Evolutionary conservation across 495 filamentous ascomycete species (phyloP), one percentile per base, ranked within the genome.

Genomic region (Daldinia childiae): DNA sequence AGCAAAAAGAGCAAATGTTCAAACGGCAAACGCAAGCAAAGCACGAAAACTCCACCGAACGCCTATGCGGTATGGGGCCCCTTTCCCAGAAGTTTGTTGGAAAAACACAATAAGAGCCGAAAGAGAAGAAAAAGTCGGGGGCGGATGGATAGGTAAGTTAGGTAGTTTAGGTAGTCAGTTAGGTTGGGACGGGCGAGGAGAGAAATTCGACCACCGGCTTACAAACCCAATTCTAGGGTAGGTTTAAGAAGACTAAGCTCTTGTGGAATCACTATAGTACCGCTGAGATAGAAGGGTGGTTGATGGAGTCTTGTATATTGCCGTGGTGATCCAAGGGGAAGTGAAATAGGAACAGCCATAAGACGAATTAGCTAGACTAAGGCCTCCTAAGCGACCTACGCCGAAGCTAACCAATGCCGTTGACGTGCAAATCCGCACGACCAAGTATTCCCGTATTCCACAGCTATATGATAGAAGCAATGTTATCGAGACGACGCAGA

Each of bases 11-110:
- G 21, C 58, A 62, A 58, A 45, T 39, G 43, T 8, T 29, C 41
- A 27, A 50, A 59, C 26, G 50, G 26, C 32, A 58, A 58, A 30
- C 21, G 34, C 7, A 27, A 60, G 15, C n/a, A 30, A 27, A 60
- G 26, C 57, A 45, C 12, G 19, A 29, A 62, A 69, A 73, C 71
- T 66, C 71, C 71, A 69, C 71, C 71, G 66, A 73, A 73, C 71
- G 71, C 71, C 71, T 69, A 66, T 73, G 71, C 71, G 71, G 43
- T 73, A 73, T 69, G 71, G 62, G 30, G 43, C 68, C 62, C 68
- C 38, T 52, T 64, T 62, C 58, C 48, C 48, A 62, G 50, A 68
- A 64, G 61, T 54, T 54, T 30, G 50, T 54, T 6, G 27, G 50
- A 54, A 54, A 54, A 54, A 30, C 51, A 54, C 51, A n/a, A 30